Base-by-base conservation (phyloP, 73 alveolate genomes). In the Stentor roeselii region DNA sequence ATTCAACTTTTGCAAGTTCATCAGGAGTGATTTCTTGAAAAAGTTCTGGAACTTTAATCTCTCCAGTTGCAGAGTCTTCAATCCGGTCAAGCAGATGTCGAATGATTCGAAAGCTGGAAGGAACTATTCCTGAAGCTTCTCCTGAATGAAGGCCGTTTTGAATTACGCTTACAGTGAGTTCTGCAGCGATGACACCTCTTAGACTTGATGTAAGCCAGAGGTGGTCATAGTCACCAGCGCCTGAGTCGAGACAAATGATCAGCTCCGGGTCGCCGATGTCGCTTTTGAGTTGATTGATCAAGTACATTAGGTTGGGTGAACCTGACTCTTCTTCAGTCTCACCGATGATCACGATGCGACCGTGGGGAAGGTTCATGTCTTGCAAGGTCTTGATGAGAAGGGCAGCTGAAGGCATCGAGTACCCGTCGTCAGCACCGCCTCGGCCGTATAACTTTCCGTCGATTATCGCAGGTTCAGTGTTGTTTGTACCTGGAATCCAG, bases 181-280 rank as follows among this genome's bases (percentile, higher is more conserved):
- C 96, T 36, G 89, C 87, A 14, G 83, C 92, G 27, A 89, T 78
- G 59, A 85, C 59, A 27, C 99, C 99, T 92, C 99, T 95, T n/a
- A 95, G 88, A 3, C 98, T 90, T 58, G 95, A 84, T 4, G 98
- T 94, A 30, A 95, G 88, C 99, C 99, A 97, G 58, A 95, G 78
- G 60, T 86, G 82, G 38, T 92, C 90, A 87, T 94, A 95, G 84
- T 88, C 93, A 21, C 91, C 90, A 60, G 96, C 93, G 31, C 98
- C 98, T 0, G 96, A 75, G 83, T 97, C 99, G 75, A 92, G 67
- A 82, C 97, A 92, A 61, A 93, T 75, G 83, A 95, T 92, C 67
- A 89, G 82, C 84, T 96, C 99, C 40, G 97, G 97, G 40, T 82
- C 86, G 59, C 93, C 90, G 42, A 92, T 90, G 34, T 38, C 59